Base-by-base conservation (phyloP, 2,329 filamentous ascomycete species). In the Raffaelea albimanens region DNA sequence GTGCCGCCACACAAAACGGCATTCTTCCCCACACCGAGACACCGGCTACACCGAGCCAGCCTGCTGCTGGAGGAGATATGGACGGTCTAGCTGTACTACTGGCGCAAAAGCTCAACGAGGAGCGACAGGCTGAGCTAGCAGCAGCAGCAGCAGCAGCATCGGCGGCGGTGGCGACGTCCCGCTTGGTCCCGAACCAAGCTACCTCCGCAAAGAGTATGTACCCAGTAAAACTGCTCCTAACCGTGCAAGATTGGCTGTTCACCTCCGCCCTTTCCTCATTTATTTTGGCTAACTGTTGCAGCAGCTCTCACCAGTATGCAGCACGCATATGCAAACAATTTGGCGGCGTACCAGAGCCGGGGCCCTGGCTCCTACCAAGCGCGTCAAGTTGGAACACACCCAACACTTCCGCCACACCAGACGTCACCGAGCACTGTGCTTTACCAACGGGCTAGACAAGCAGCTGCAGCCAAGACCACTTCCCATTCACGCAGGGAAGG, bases 371-470 rank as follows among this genome's bases (percentile, higher is more conserved):
- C 25, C 5, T 38, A 11, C 40, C 59, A 55, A 29, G 52, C 50
- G 22, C 58, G 55, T 8, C 61, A 53, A 14, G 59, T 4, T n/a
- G 18, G 10, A 13, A 23, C 41, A 11, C 43, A 66, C 22, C 60
- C 62, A 20, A 51, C 53, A 7, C 57, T 80, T 0, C 77, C 77
- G 3, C 77, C 77, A 0, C 75, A 78, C 43, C 77, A 81, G 52
- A 71, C 69, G 4, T 72, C 69, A 19, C 69, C 76, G 0, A 80
- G 74, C 19, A 67, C 75, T 0, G 67, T 73, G 1, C 61, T 81
- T 1, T 81, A 80, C 49, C 76, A 80, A 50, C 71, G 73, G 46
- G 77, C 77, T 13, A 70, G 77, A 2, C 76, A 80, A 54, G 76
- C 76, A 3, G 76, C 76, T 0, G 68, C 78, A 1, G 75, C 74